phyloP scores from a whole-genome alignment of 768 basidiomycete genomes.

The Baorangia bicolor region DNA sequence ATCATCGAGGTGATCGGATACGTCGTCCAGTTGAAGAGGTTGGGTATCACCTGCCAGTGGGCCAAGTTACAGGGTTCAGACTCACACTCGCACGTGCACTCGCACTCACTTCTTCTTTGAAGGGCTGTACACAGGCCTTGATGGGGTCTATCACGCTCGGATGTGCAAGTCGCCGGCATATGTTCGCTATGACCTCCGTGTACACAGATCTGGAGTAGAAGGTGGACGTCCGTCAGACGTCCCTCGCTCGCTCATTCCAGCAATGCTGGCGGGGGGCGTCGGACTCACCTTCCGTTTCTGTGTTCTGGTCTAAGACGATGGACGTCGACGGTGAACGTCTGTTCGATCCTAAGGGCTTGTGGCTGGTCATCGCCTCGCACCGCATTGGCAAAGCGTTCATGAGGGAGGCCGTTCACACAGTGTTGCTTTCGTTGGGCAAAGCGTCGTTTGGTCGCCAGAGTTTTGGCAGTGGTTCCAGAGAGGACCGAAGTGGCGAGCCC shows the following conservation, averaged over 20 bases:
- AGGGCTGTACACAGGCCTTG: background rate
- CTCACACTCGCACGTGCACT: no score
- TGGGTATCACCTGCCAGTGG: slow-evolving; percentile 12
- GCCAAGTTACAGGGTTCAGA: no score
- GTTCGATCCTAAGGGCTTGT: background rate
- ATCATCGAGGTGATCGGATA: background rate
- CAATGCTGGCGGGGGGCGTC: no score
- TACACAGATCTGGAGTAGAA: background rate
- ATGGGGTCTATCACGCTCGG: slow-evolving; percentile 1
- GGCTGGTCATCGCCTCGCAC: background rate
- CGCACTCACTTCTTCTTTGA: background rate
- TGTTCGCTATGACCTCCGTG: background rate
- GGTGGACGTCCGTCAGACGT: no score
- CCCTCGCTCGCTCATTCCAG: no score
- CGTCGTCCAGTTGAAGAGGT: slow-evolving; percentile 1
- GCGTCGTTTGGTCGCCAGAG: background rate
- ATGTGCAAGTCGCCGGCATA: background rate
- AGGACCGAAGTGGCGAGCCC: slow-evolving; percentile 2
- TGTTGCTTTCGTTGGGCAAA: background rate
- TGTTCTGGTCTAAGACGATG: background rate
- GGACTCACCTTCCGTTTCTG: background rate
- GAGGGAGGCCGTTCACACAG: background rate
- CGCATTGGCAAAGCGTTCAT: background rate
- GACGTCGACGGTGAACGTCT: background rate
- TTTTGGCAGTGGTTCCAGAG: background rate